Base-by-base conservation (phyloP, 139 green algal species). In the Chlorella sp. region DNA sequence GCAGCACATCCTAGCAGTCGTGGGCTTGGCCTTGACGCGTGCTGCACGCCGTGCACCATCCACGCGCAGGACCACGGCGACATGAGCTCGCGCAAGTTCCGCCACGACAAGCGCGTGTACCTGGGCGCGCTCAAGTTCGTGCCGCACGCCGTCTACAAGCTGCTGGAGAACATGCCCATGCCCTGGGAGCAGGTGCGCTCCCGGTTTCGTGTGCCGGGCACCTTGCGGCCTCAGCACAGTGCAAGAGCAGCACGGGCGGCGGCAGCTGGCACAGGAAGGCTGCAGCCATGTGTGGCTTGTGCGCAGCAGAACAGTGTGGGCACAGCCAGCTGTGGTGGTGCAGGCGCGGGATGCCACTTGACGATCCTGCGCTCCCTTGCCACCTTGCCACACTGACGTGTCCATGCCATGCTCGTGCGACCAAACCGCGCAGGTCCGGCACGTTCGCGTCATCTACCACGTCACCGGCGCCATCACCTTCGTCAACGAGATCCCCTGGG, bases 111-210 rank as follows among this genome's bases (percentile, higher is more conserved):
- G 86, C 90, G 96, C 29, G 96, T 99, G 29, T 99, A 99, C 80
- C 83, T 99, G 36, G 96, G 96, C 26, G 96, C 96, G 14, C 88
- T 99, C 29, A 99, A 99, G 85, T 99, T 97, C 82, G 91, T 98
- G 66, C 95, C 95, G 3, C 96, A 99, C 77, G 96, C 95, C 3
- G 94, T 99, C 33, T 97, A 95, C 86, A 99, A 99, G 89, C 91
- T 99, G 67, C 86, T 99, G 80, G 95, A 99, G 85, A 99, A 99
- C 89, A 98, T 99, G 94, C 96, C 96, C 20, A 98, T 99, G 95
- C 96, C 96, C 3, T 99, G 96, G 96, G 94, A 99, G 80, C 91
- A 98, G 88, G 89, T 92, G 71, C 31, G 80, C n/a, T n/a, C n/a
- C n/a, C n/a, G n/a, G n/a, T n/a, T n/a, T n/a, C 2, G 36, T n/a